Conservation (phyloP, 345 rosid genomes). For the Lepidium sativum region DNA sequence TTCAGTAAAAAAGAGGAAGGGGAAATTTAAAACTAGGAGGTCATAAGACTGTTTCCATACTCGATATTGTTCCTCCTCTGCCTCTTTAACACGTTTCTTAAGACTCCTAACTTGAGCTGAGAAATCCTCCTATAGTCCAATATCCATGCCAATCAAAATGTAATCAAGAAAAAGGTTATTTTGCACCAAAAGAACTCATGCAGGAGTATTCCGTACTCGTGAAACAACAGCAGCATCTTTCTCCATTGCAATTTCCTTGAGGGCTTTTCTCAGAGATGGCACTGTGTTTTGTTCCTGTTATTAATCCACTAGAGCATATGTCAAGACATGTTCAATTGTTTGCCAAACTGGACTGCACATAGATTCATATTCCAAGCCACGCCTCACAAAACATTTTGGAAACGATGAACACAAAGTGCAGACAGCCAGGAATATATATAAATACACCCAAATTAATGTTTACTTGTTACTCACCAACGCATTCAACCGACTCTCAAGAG, state of each 20-base stretch:
- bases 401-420: not conserved
- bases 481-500: constrained; percentile 48
- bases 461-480: constrained; percentile 43
- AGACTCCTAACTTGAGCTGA: constrained; percentile 86
- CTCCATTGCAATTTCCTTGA: constrained; percentile 95
- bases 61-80: constrained; percentile 86
- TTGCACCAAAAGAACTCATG: not conserved
- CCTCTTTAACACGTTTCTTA: constrained; percentile 80
- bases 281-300: constrained; percentile 76
- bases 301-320: not conserved
- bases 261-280: constrained; percentile 89
- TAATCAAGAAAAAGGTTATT: not conserved
- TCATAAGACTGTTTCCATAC: constrained; percentile 33
- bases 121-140: constrained; percentile 71
- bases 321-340: not conserved
- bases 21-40: not conserved
- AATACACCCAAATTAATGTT: not conserved
- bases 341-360: not conserved
- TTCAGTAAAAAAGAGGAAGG: not conserved
- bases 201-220: constrained; percentile 37
- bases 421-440: not conserved
- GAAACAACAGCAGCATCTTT: constrained; percentile 98
- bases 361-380: not conserved
- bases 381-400: not conserved
- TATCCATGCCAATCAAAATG: constrained; percentile 7